Base-by-base conservation (phyloP, 495 filamentous ascomycete genomes). In the Ascobolus immersus region DNA sequence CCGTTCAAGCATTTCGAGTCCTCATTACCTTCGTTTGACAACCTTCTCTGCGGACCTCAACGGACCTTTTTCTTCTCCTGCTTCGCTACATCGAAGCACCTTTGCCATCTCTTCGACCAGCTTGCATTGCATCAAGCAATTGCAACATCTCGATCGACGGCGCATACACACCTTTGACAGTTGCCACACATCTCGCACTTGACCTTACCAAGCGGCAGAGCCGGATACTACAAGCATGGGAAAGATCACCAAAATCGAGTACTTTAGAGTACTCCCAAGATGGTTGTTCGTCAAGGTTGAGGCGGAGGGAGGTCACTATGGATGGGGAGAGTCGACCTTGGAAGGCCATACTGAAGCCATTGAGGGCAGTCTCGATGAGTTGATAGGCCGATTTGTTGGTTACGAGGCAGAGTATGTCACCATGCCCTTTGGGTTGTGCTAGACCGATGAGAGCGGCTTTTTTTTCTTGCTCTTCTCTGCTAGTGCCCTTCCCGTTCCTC, bases 241-340 rank as follows among this genome's bases (percentile, higher is more conserved):
- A 5, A 73, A 66, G 49, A 77, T 79, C 42, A 58, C 59, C 34
- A 59, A 50, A 27, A 71, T 79, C 29, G 73, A 77, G 44, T 76
- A 77, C 48, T 79, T 78, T 48, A 65, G 73, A 14, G 65, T 78
- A 22, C 61, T 68, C 2, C 73, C 73, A 17, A 57, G 73, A 23
- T 82, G 76, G 75, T 61, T 80, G 7, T 81, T 82, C 39, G 76
- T 80, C 41, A 79, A 79, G 44, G 60, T 80, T 37, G 63, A 60
- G 13, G 71, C 75, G 47, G 61, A 69, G 25, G 59, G 61, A 8
- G 67, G 62, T 17, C 53, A 63, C 9, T 57, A 55, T 38, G 76
- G 75, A n/a, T 82, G 76, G 76, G 76, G 76, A 23, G 76, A 80
- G 50, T 70, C 69, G 4, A 75, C 69, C 0, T 55, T 82, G 3